These are phyloP conservation scores for Vaccinium myrtillus DNA, from an alignment of 148 eudicot species.

Conservation along the genomic window DNA sequence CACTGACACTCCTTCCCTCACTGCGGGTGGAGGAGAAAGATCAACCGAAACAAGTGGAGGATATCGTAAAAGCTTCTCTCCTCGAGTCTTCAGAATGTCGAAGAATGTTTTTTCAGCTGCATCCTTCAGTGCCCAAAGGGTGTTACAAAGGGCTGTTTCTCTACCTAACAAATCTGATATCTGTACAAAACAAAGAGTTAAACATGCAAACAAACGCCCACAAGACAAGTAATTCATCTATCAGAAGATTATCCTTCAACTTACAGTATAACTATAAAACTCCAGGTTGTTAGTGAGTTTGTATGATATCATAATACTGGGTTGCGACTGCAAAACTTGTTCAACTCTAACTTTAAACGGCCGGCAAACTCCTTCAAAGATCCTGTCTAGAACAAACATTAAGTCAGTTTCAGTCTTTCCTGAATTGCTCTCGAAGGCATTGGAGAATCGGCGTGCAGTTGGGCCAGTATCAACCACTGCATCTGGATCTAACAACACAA, in stretches of 20 bases:
- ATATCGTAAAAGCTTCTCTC: slow-evolving; percentile 92
- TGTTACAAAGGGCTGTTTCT: slow-evolving; percentile 87
- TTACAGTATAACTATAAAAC: slow-evolving; percentile 89
- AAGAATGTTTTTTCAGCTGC: slow-evolving; percentile 97
- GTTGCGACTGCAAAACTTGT: slow-evolving; percentile 98
- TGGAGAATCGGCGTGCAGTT: slow-evolving; percentile 65
- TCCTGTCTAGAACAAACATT: slow-evolving; percentile 95
- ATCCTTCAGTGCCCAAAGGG: slow-evolving; percentile 87
- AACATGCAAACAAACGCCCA: background rate
- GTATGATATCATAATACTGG: slow-evolving; percentile 84
- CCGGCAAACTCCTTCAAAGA: slow-evolving; percentile 97
- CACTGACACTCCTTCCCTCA: slow-evolving; percentile 87
- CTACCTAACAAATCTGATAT: slow-evolving; percentile 81
- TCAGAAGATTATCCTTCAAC: slow-evolving; percentile 25
- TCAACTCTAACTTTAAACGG: slow-evolving; percentile 98
- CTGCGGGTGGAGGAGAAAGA: slow-evolving; percentile 91
- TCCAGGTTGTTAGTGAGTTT: slow-evolving; percentile 90
- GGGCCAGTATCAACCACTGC: slow-evolving; percentile 72
- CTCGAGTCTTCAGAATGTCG: slow-evolving; percentile 81
- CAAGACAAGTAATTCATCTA: background rate
- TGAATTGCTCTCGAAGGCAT: slow-evolving; percentile 45
- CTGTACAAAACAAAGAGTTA: slow-evolving; percentile 34
- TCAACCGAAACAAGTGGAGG: slow-evolving; percentile 91
- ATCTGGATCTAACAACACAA: slow-evolving; percentile 92
- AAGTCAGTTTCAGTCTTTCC: slow-evolving; percentile 79